These are phyloP conservation scores for Hsuehochloa calcarea DNA, from an alignment of 176 grass and related monocot genomes.

Conservation along the genomic window DNA sequence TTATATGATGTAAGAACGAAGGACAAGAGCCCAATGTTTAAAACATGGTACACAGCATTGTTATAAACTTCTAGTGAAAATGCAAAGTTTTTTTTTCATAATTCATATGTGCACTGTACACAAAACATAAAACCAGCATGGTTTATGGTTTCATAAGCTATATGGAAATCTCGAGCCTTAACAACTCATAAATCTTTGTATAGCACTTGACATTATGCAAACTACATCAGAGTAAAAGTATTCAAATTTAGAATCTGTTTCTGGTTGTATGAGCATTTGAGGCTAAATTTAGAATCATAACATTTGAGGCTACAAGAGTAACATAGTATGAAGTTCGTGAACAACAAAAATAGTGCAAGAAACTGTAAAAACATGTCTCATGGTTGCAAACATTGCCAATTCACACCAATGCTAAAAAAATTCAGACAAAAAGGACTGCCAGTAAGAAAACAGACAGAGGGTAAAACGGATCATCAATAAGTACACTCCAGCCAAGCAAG, in stretches of 20 bases:
- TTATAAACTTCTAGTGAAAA: not conserved
- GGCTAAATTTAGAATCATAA: slow-evolving; percentile 10
- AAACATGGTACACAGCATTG: not conserved
- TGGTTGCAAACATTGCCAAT: not conserved
- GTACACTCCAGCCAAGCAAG: slow-evolving; percentile 13
- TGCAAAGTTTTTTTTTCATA: not conserved
- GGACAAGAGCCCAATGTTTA: not conserved
- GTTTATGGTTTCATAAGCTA: not conserved
- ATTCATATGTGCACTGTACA: not conserved
- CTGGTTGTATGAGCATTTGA: not conserved
- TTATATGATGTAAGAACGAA: not conserved
- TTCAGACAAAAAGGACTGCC: not conserved
- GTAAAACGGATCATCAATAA: slow-evolving; percentile 18
- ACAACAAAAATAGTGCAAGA: not conserved
- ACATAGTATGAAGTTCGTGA: not conserved
- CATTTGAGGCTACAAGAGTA: not conserved
- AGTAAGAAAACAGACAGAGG: not conserved
- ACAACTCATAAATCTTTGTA: not conserved
- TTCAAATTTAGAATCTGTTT: slow-evolving; percentile 1
- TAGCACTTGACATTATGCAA: not conserved
- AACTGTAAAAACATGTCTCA: not conserved
- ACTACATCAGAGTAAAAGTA: not conserved
- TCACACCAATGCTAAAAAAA: not conserved
- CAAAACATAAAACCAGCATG: not conserved
- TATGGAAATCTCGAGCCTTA: not conserved